These are phyloP conservation scores for Clohesyomyces aquaticus DNA, from an alignment of 495 filamentous ascomycete species.

Conservation along the genomic window DNA sequence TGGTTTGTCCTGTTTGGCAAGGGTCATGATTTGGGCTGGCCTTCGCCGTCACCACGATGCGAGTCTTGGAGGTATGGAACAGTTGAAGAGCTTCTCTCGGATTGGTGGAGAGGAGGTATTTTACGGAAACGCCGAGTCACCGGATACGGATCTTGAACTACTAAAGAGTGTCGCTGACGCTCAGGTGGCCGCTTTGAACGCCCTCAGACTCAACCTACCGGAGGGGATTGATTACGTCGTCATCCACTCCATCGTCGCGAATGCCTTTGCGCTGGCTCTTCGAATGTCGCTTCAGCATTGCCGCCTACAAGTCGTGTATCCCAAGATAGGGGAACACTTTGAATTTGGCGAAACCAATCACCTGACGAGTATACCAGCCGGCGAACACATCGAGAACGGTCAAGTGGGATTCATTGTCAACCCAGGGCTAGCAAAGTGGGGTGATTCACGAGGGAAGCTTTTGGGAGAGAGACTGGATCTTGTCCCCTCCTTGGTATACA, in stretches of 20 bases:
- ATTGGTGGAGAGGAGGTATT: background rate
- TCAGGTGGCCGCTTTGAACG: background rate
- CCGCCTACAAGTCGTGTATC: slow-evolving; percentile 18
- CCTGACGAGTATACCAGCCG: slow-evolving; percentile 10
- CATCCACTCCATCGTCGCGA: slow-evolving; percentile 11
- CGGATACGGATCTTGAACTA: background rate
- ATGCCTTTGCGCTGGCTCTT: slow-evolving; percentile 10
- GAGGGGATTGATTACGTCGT: background rate
- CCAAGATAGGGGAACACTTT: slow-evolving; percentile 7
- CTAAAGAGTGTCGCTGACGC: background rate
- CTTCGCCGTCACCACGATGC: background rate
- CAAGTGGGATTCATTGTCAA: slow-evolving; percentile 18
- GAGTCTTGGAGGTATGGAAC: slow-evolving; percentile 7
- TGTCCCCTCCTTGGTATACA: slow-evolving; percentile 8
- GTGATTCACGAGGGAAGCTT: slow-evolving; percentile 18
- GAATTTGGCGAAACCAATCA: background rate
- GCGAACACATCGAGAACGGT: slow-evolving; percentile 18
- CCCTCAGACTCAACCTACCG: background rate
- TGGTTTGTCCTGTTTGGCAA: background rate
- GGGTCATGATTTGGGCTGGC: background rate
- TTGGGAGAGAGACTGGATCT: slow-evolving; percentile 8
- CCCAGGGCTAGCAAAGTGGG: slow-evolving; percentile 28
- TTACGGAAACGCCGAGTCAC: background rate
- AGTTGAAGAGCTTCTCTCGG: background rate
- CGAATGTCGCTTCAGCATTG: slow-evolving; percentile 19